A percentile compares a stretch with the other conserved stretches of the same genome.
Conservation (phyloP, 352 stramenopile species). For the Phytophthora lateralis region DNA sequence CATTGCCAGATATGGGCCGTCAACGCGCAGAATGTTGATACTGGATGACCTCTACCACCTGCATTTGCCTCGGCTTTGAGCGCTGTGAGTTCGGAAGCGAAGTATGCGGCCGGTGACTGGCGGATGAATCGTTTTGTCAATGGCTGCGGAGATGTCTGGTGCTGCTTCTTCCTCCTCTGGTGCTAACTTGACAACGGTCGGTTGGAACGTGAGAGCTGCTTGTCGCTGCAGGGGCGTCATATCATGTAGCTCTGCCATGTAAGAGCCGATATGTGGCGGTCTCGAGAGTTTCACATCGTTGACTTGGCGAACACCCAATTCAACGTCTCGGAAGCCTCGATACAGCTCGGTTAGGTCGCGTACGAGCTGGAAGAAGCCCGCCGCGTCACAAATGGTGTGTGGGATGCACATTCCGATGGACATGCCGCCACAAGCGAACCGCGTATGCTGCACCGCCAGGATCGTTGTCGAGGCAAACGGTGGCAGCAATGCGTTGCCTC, state of each 20-base stretch:
- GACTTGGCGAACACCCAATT: not conserved
- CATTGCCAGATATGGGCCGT: constrained; percentile 21
- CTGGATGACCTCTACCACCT: not conserved
- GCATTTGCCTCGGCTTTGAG: constrained; percentile 23
- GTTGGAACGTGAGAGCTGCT: constrained; percentile 10
- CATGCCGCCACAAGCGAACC: constrained; percentile 27
- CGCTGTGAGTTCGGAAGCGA: constrained; percentile 20
- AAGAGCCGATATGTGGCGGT: constrained; percentile 5
- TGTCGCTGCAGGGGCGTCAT: constrained; percentile 9
- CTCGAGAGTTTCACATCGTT: constrained; percentile 5
- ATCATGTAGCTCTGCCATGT: constrained; percentile 10
- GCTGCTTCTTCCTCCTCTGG: not conserved
- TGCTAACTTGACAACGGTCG: constrained; percentile 12
- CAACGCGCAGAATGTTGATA: constrained; percentile 23
- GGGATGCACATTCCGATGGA: constrained; percentile 23
- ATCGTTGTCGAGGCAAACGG: constrained; percentile 24
- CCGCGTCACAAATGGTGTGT: constrained; percentile 26
- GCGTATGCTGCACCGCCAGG: constrained; percentile 25
- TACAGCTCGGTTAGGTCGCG: constrained; percentile 25
- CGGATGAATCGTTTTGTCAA: not conserved
- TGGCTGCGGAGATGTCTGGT: not conserved
- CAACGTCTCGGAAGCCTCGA: constrained; percentile 3
- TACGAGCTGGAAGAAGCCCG: constrained; percentile 34
- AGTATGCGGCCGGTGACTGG: constrained; percentile 17
- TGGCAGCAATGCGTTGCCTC: constrained; percentile 25